Conservation (phyloP, 2,329 filamentous ascomycete genomes). For the Alternaria sp. region DNA sequence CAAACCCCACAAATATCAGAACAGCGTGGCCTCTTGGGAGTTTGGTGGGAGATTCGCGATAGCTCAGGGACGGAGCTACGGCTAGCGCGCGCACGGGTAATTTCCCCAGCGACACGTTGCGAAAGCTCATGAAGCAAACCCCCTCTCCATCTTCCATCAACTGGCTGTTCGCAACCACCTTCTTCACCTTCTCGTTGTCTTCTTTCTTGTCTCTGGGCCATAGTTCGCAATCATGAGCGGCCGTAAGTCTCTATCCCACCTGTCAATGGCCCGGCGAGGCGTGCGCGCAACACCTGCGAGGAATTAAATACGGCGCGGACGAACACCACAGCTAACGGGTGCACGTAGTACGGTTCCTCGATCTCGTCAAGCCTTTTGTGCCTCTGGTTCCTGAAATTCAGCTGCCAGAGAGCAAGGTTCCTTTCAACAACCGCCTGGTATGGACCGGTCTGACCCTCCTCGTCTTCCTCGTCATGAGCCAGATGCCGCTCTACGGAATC, state of each 20-base stretch:
- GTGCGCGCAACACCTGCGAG: slow-evolving; percentile 12
- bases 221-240: slow-evolving; percentile 63
- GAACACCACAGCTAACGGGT: slow-evolving; percentile 28
- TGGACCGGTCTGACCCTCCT: slow-evolving; percentile 75
- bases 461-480: slow-evolving; percentile 99
- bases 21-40: slow-evolving; percentile 33
- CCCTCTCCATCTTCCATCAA: slow-evolving; percentile 40
- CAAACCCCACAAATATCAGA: slow-evolving; percentile 8
- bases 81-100: slow-evolving; percentile 26
- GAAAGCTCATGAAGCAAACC: slow-evolving; percentile 35
- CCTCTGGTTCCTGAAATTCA: slow-evolving; percentile 96
- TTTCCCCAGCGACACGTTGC: slow-evolving; percentile 42
- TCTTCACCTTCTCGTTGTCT: slow-evolving; percentile 41
- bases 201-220: slow-evolving; percentile 42
- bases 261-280: slow-evolving; percentile 25
- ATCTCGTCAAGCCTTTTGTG: slow-evolving; percentile 99
- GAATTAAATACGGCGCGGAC: slow-evolving; percentile 4
- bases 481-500: slow-evolving; percentile 96
- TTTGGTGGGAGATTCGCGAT: slow-evolving; percentile 24
- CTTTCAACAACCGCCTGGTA: slow-evolving; percentile 83
- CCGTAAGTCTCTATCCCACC: slow-evolving; percentile 56
- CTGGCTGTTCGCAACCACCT: slow-evolving; percentile 31
- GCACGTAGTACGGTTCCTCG: slow-evolving; percentile 89
- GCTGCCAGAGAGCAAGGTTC: slow-evolving; percentile 90
- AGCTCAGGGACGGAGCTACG: slow-evolving; percentile 37